Evolutionary conservation across 495 filamentous ascomycete species (phyloP), one percentile per base, ranked within the genome.

Genomic region (Talaromyces wortmannii): DNA sequence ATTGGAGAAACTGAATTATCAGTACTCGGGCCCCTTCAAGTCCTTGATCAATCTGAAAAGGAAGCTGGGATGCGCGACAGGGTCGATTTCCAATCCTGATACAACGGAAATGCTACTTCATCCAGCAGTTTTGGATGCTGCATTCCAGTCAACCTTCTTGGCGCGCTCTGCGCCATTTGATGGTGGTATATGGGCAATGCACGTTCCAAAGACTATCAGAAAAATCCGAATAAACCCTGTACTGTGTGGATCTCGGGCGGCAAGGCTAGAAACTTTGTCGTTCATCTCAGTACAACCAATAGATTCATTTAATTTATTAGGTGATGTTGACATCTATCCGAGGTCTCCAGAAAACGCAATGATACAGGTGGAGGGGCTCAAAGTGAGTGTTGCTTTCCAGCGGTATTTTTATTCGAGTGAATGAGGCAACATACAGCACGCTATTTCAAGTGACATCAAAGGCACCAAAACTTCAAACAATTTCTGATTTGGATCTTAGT

Each of bases 151-250:
- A 0, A 62, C 71, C n/a, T 63, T 77, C 54, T 47, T 71, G 0
- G 75, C 75, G 0, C 71, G 67, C 55, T 66, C 57, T 16, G 68
- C 58, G 47, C 80, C 57, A 7, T 67, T 46, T n/a, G 70, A 62
- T 73, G 74, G 30, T n/a, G 59, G 12, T 18, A 31, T 69, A 57
- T 8, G 56, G 55, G 52, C 51, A 58, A 18, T 63, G 51, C 56
- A 57, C 54, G 42, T 63, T 18, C 47, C 67, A 36, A 54, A 64
- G 65, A 45, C 18, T 64, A 76, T 81, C 44, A 76, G 80, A 31
- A 64, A 76, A 6, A 59, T 83, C n/a, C 69, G 69, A 17, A 50
- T 69, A 15, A 73, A 79, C 7, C 74, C 68, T 40, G 52, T 75
- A 6, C 59, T 69, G 3, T 79, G 75, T 72, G 65, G 64, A 45